phyloP scores from a whole-genome alignment of 345 rosid genomes.

The Acer campestre region DNA sequence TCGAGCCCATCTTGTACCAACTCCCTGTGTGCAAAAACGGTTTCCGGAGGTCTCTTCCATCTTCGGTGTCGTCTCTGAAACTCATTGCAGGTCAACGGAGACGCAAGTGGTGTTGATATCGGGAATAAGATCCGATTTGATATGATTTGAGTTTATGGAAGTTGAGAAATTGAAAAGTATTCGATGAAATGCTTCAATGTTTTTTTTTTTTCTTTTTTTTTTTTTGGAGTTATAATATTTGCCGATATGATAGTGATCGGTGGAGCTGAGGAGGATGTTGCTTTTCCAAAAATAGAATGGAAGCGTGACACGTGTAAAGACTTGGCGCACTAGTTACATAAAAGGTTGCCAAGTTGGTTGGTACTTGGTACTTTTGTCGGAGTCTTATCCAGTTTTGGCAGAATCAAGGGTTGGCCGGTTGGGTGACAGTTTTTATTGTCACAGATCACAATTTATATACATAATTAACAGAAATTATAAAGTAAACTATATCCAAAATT shows the following conservation, averaged over 20 bases:
- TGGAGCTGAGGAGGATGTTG: neutral
- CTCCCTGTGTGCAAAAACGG: constrained; percentile 77
- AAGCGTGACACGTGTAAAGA: neutral
- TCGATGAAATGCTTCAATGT: neutral
- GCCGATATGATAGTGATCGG: too few relatives aligned
- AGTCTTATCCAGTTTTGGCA: neutral
- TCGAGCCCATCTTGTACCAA: constrained; percentile 72
- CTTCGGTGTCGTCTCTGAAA: constrained; percentile 57
- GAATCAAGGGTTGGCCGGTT: neutral
- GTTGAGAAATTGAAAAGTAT: neutral
- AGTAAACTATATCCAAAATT: neutral
- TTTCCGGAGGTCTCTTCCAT: constrained; percentile 53
- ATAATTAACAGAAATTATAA: neutral
- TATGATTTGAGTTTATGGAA: neutral
- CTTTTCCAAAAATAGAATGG: neutral
- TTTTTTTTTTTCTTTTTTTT: neutral
- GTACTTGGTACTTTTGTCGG: neutral
- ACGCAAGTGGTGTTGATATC: too few relatives aligned
- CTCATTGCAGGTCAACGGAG: constrained; percentile 35
- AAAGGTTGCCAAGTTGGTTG: neutral
- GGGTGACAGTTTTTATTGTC: neutral
- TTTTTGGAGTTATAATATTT: neutral
- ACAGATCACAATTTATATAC: neutral
- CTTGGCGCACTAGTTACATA: too few relatives aligned
- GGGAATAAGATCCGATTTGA: neutral